Evolutionary conservation across 2,329 filamentous ascomycete genomes (phyloP), one percentile per base, ranked within the genome.

Genomic region (Colletotrichum spinosum): DNA sequence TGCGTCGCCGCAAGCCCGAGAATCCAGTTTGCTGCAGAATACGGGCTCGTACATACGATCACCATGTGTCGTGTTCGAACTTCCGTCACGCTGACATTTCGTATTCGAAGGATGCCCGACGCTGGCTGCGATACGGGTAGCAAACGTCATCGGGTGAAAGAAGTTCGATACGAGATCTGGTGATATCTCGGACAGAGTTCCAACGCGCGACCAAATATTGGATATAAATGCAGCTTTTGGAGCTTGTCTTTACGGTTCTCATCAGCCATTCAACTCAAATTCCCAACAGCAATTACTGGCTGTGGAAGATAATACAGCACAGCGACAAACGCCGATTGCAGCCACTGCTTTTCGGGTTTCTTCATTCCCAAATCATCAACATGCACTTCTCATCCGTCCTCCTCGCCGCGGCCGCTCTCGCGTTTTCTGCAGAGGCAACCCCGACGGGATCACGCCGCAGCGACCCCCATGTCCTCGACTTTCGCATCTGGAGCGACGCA

Each of bases 401-500:
- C 38, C 33, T 15, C n/a, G 25, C 34, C 33, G 53, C 53, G 13
- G 34, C 55, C 25, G 25, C 55, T 6, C 33, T 56, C 12, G 9
- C 57, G 38, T 15, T 62, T 17, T 62, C 38, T 39, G 45, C 39
- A 45, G 60, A 12, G 37, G 46, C 17, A 54, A 62, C 10, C 60
- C 60, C 41, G 46, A 62, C 8, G 17, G 25, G 25, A 25, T 25
- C 25, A 25, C 25, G 25, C 25, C 25, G 25, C 25, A 25, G 45
- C 17, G 60, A 62, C 10, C 60, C 60, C 34, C 54, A 62, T 5
- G 17, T 25, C 39, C 25, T 45, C 46, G 35, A 62, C 41, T 62
- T 62, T 42, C 54, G 60, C n/a, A 46, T 62, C 46, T 62, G 59
- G 59, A 62, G 59, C 38, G 45, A 56, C 12, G 34, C n/a, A 11